Conservation (phyloP, 1,139 yeast genomes). For the Yamadazyma atlantica region DNA sequence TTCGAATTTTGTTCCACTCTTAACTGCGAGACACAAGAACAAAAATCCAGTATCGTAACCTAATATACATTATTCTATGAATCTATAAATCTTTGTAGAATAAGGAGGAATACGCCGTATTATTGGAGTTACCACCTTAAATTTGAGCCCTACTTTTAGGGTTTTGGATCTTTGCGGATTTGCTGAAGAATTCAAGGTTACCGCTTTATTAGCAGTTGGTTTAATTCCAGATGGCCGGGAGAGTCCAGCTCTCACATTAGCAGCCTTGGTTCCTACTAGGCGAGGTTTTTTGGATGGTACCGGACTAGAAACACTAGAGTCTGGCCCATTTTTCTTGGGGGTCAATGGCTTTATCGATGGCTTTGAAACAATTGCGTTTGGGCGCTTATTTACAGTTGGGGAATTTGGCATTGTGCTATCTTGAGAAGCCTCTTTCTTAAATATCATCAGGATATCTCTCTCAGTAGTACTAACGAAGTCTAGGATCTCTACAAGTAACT, state of each 20-base stretch:
- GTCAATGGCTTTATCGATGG: neutral
- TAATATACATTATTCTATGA: neutral
- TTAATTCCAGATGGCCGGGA: neutral
- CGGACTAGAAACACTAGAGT: no score
- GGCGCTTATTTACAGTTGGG: neutral
- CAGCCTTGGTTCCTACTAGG: neutral
- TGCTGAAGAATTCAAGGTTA: neutral
- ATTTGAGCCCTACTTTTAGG: constrained; percentile 2
- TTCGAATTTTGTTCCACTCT: constrained; percentile 57
- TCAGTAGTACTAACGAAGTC: constrained; percentile 8
- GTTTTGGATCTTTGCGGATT: neutral
- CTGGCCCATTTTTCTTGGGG: neutral
- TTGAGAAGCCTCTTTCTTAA: constrained; percentile 6
- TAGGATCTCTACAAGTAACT: constrained; percentile 12
- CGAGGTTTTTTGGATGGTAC: neutral
- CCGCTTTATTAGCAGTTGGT: neutral
- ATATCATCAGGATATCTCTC: constrained; percentile 10
- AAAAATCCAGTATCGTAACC: constrained; percentile 2
- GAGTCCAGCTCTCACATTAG: constrained; percentile 1
- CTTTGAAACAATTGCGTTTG: no score
- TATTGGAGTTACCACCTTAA: constrained; percentile 7
- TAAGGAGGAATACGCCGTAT: constrained; percentile 5
- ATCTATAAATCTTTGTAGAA: constrained; percentile 5
- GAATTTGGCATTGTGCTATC: neutral
- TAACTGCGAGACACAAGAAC: constrained; percentile 31